Base-by-base conservation (phyloP, 2,329 filamentous ascomycete species). In the Fusarium ramigenum region DNA sequence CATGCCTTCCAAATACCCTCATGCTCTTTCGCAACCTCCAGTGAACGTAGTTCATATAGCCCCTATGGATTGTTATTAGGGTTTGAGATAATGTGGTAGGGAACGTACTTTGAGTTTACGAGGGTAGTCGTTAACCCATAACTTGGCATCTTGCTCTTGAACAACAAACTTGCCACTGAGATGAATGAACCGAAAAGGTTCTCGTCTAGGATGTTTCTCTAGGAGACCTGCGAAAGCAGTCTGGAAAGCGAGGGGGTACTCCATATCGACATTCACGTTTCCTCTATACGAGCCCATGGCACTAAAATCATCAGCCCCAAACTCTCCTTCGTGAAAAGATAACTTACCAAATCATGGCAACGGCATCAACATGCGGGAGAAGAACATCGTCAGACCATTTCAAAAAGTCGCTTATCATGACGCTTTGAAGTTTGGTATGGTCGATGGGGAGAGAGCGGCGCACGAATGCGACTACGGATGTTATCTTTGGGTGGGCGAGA, bases 141-240 rank as follows among this genome's bases (percentile, higher is more conserved):
- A 21, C 32, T 66, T 78, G 25, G 73, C 60, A 10, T 80, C 75
- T 60, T 83, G 81, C 23, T 83, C 72, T 23, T 78, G 79, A 16
- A 75, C 68, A 2, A 81, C 80, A 36, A 80, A 81, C 19, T 76
- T 79, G 4, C 81, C 81, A 43, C 81, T 82, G 9, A 83, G 65
- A 42, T 80, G 80, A 6, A 83, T 72, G 39, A 76, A 81, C 43
- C 75, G 73, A 32, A 83, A 82, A 4, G 16, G 72, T 1, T 66
- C 18, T 12, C 61, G 36, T 4, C 18, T 46, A 1, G 56, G 57
- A 0, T 60, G 64, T 7, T 63, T 50, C 19, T 73, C 44, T 0
- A 78, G 34, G 9, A 75, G 60, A 4, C 21, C 39, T 0, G 44
- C 63, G 23, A 77, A 74, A 1, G 61, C 54, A 9, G 42, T 32